Percentiles rank a stretch among this genome's conserved stretches.
Conservation (phyloP, 2,329 filamentous ascomycete species). For the Stagonosporopsis rhizophila region DNA sequence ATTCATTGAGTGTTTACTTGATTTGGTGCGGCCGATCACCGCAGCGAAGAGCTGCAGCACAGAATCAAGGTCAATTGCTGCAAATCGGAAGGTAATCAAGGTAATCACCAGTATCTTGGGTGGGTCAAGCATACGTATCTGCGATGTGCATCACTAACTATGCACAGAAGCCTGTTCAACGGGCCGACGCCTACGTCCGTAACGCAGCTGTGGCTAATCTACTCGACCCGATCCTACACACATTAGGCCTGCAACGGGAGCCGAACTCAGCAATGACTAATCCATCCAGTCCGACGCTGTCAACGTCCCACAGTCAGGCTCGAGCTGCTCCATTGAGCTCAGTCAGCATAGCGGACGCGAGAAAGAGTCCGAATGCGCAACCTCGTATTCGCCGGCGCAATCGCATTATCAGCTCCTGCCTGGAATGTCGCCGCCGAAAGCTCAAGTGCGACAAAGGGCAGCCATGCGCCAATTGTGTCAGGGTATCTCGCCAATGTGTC, state of each 20-base stretch:
- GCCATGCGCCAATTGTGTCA: conserved; percentile 73
- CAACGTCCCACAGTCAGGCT: neutral
- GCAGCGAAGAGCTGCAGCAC: too few species aligned
- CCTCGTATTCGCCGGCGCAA: conserved; percentile 47
- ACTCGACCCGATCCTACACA: conserved; percentile 1
- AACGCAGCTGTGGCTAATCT: conserved; percentile 8
- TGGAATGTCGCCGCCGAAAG: conserved; percentile 69
- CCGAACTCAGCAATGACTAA: conserved; percentile 11
- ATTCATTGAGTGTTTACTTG: too few species aligned
- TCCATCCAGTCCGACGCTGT: neutral
- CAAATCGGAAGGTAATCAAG: neutral
- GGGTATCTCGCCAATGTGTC: conserved; percentile 61
- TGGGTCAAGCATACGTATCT: neutral
- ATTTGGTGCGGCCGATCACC: too few species aligned
- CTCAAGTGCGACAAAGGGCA: conserved; percentile 78
- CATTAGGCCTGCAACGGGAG: neutral
- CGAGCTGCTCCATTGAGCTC: neutral
- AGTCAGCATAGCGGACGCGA: conserved; percentile 17
- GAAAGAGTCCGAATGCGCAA: conserved; percentile 29
- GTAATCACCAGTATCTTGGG: neutral
- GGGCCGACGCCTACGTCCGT: conserved; percentile 17
- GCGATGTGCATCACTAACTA: conserved; percentile 2
- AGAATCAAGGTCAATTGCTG: too few species aligned
- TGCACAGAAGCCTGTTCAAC: neutral
- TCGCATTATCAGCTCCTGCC: conserved; percentile 48